Conservation (phyloP, 2,329 filamentous ascomycete species). For the Epichloe hybrida region DNA sequence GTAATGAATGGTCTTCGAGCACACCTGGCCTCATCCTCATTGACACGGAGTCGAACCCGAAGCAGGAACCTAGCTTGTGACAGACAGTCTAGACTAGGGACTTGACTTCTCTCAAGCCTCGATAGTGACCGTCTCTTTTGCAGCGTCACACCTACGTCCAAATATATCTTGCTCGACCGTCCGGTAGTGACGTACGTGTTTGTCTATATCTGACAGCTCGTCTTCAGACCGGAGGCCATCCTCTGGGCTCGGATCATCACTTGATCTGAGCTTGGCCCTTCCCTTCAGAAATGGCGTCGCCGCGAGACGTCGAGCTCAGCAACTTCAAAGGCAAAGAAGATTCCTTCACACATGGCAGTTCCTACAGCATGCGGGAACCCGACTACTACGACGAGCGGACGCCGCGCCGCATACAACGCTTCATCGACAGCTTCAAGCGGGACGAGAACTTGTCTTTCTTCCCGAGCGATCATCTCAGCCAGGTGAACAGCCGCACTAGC, state of each 20-base stretch:
- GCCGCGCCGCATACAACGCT: conserved; percentile 25
- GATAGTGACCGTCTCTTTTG: no score
- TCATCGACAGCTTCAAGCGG: conserved; percentile 50
- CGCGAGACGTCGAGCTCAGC: conserved; percentile 39
- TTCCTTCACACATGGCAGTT: conserved; percentile 34
- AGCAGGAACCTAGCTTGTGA: no score
- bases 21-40: not conserved
- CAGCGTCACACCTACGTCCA: no score
- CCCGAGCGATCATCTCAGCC: conserved; percentile 27
- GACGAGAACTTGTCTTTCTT: conserved; percentile 39
- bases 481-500: conserved; percentile 15
- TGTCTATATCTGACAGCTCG: no score
- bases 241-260: not conserved
- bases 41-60: not conserved
- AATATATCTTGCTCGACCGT: no score
- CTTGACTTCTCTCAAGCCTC: no score
- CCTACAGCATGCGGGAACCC: conserved; percentile 37
- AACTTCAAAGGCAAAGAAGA: conserved; percentile 47
- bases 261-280: not conserved
- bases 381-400: conserved; percentile 29
- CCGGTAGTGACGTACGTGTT: no score
- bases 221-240: no score
- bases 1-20: not conserved
- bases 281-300: conserved; percentile 18
- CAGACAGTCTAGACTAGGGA: no score